A percentile compares a stretch with the other conserved stretches of the same genome.
Evolutionary conservation across 345 rosid species (phyloP).

Genomic region (Syzygium jambos): DNA sequence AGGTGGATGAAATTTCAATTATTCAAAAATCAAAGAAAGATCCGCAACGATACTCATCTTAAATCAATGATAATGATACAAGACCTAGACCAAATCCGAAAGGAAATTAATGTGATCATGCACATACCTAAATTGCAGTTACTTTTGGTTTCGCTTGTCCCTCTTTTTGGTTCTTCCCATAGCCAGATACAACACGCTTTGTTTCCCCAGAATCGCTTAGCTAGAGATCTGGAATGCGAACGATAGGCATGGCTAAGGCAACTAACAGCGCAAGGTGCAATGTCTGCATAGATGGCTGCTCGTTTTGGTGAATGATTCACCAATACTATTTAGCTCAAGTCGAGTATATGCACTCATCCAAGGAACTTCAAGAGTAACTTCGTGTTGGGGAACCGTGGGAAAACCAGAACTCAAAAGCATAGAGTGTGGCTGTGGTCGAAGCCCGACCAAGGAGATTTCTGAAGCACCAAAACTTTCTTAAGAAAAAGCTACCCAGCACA

Average conservation of each 20-base stretch:
- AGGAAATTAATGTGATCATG: no score
- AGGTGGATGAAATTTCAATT: neutral
- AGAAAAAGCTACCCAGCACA: neutral
- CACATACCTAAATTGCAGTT: no score
- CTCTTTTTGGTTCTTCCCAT: neutral
- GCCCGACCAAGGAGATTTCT: neutral
- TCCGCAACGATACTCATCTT: neutral
- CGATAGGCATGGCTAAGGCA: neutral
- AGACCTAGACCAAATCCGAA: neutral
- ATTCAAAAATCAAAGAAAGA: neutral
- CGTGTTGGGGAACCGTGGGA: neutral
- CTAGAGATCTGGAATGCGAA: neutral
- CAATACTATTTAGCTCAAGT: neutral
- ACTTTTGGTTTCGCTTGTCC: neutral
- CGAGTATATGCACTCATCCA: neutral
- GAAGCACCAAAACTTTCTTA: neutral
- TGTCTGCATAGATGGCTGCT: neutral
- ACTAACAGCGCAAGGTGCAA: neutral
- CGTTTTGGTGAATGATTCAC: neutral
- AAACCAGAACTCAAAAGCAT: neutral
- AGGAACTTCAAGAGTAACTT: neutral
- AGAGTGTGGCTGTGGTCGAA: neutral
- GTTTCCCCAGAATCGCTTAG: neutral
- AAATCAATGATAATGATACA: neutral
- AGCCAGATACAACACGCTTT: neutral